Base-by-base conservation (phyloP, 768 basidiomycete genomes). In the Mrakia hoshinonis region DNA sequence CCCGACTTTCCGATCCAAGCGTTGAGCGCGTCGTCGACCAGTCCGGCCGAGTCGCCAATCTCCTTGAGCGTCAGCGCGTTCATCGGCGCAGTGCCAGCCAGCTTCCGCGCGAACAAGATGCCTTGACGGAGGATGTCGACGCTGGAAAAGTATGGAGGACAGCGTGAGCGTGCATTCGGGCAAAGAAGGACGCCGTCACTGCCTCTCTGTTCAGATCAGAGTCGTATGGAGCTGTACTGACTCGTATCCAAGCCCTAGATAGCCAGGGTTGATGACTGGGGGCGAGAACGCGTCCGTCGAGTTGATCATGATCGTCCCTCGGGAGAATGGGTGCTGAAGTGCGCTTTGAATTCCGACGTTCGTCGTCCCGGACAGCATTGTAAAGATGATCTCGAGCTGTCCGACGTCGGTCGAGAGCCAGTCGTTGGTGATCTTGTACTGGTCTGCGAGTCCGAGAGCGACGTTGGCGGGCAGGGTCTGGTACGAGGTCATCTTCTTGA, bases 251-350 rank as follows among this genome's bases (percentile, higher is more conserved):
- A 36, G 52, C n/a, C 72, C 72, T 67, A 87, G 83, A 79, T 89
- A 89, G 72, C 83, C 79, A 4, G 88, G 88, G 78, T 89, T 86
- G 76, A 89, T 85, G 55, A 83, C 77, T 6, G 87, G 87, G 29
- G 80, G 75, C 70, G 85, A 84, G 79, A 89, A 90, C 1, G 85
- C 80, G 69, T 84, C 83, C 20, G 82, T 80, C 3, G 85, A 84
- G 76, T 82, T 86, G 67, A 73, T 73, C n/a, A 73, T 24, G 52
- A 73, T 65, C n/a, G 72, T 63, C 18, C 72, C 72, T 36, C 72
- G 60, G 80, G 84, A 87, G 76, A 85, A 81, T 1, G 87, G 85
- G 75, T 86, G 86, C 77, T 89, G 88, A 15, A 88, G 77, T 0
- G 86, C 88, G 7, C 85, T 84, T 76, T 89, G 88, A 67, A 90